phyloP scores from a whole-genome alignment of 2,329 filamentous ascomycete genomes.

The Penicillium sp. region DNA sequence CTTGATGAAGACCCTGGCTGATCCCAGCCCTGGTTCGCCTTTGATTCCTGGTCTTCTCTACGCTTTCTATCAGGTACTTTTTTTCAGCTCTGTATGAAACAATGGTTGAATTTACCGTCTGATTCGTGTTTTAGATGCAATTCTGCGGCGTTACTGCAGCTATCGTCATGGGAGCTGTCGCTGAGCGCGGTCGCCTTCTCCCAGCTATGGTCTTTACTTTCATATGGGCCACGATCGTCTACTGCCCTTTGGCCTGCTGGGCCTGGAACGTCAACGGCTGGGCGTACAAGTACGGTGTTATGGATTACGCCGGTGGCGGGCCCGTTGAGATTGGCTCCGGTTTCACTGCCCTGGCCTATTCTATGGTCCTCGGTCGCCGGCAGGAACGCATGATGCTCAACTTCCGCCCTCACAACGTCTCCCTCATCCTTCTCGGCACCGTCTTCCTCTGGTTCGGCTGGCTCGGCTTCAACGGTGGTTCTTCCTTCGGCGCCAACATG shows the following conservation, averaged over 20 bases:
- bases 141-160: conserved; percentile 91
- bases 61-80: conserved; percentile 77
- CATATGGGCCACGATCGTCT: conserved; percentile 94
- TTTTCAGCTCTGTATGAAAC: conserved; percentile 22
- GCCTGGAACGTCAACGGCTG: conserved; percentile 93
- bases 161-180: conserved; percentile 85
- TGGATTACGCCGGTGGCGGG: conserved; percentile 94
- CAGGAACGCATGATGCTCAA: conserved; percentile 99
- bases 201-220: conserved; percentile 95
- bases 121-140: conserved; percentile 65
- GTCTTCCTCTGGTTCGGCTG: conserved; percentile 97
- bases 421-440: conserved; percentile 90
- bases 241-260: conserved; percentile 96
- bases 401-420: conserved; percentile 98
- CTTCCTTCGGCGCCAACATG: conserved; percentile 87
- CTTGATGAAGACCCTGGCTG: conserved; percentile 74
- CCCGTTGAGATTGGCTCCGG: conserved; percentile 97
- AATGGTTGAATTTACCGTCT: neutral
- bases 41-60: conserved; percentile 86
- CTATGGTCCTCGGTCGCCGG: conserved; percentile 87
- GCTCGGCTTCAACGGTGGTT: conserved; percentile 98
- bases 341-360: conserved; percentile 89
- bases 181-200: conserved; percentile 86
- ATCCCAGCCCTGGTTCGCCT: conserved; percentile 81
- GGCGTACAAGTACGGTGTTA: conserved; percentile 82